Conservation (phyloP, 2,329 filamentous ascomycete genomes). For the Lasiodiplodia sp. region DNA sequence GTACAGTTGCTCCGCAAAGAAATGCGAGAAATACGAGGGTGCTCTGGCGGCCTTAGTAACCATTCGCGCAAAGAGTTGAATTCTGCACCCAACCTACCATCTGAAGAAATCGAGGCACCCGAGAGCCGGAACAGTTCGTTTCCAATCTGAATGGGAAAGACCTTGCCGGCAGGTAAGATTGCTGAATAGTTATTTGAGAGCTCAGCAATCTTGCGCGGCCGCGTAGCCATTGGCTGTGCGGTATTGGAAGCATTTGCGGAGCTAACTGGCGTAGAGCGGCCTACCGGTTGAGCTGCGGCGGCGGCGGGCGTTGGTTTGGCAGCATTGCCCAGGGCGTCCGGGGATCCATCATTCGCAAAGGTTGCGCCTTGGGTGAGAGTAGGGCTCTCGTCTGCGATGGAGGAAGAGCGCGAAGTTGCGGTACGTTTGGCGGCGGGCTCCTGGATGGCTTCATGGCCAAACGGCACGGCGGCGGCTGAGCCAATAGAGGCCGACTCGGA, state of each 20-base stretch:
- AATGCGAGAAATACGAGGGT: slow-evolving; percentile 95
- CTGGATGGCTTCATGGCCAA: slow-evolving; percentile 11
- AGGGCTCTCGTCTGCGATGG: slow-evolving; percentile 17
- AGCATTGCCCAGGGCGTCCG: neutral
- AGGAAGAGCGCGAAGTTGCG: slow-evolving; percentile 16
- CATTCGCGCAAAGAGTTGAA: slow-evolving; percentile 1
- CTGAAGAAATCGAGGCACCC: slow-evolving; percentile 73
- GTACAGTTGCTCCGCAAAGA: slow-evolving; percentile 84
- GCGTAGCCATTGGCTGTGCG: neutral
- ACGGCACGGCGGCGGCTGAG: slow-evolving; percentile 4
- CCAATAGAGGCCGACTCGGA: slow-evolving; percentile 19
- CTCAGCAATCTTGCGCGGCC: slow-evolving; percentile 23
- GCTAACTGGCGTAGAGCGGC: neutral
- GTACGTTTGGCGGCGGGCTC: slow-evolving; percentile 24
- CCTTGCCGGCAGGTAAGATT: slow-evolving; percentile 72
- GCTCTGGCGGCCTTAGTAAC: slow-evolving; percentile 69
- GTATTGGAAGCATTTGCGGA: neutral
- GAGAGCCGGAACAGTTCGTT: slow-evolving; percentile 73
- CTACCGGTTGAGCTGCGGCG: slow-evolving; percentile 31
- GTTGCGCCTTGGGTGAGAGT: slow-evolving; percentile 8
- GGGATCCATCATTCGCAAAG: slow-evolving; percentile 2
- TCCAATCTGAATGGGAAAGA: slow-evolving; percentile 75
- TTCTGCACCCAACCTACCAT: slow-evolving; percentile 64
- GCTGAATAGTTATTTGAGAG: slow-evolving; percentile 19
- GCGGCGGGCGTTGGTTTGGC: slow-evolving; percentile 28